phyloP scores from a whole-genome alignment of 768 basidiomycete species.

The Boletus tylopilopsis region DNA sequence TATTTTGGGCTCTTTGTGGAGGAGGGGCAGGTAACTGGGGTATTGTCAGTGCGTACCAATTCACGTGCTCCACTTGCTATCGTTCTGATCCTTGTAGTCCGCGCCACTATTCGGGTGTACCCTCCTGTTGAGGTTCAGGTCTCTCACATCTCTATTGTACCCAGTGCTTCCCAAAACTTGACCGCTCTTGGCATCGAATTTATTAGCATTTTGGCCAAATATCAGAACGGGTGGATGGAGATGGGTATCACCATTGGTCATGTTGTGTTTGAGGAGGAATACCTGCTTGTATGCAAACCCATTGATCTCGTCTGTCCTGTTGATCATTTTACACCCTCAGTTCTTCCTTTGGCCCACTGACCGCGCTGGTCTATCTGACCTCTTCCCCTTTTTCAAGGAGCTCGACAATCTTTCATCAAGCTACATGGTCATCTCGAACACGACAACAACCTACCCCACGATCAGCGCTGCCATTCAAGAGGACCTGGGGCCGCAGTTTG shows the following conservation, averaged over 20 bases:
- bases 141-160: neutral
- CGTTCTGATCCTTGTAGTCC: constrained; percentile 7
- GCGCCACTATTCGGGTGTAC: constrained; percentile 13
- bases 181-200: neutral
- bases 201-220: neutral
- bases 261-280: neutral
- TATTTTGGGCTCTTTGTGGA: neutral
- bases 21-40: neutral
- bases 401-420: constrained; percentile 7
- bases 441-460: constrained; percentile 15
- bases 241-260: neutral
- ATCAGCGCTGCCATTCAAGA: constrained; percentile 7
- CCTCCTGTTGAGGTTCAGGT: neutral
- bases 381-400: constrained; percentile 19
- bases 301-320: neutral
- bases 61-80: neutral
- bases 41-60: constrained; percentile 5
- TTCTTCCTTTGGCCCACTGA: constrained; percentile 14
- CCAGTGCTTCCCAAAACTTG: neutral
- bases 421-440: constrained; percentile 16
- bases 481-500: constrained; percentile 11
- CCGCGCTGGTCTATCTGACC: neutral
- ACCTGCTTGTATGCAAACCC: constrained; percentile 10
- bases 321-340: neutral
- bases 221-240: neutral